Evolutionary conservation across 768 basidiomycete species (phyloP), one percentile per base, ranked within the genome.

Genomic region (Lyophyllum shimeji): DNA sequence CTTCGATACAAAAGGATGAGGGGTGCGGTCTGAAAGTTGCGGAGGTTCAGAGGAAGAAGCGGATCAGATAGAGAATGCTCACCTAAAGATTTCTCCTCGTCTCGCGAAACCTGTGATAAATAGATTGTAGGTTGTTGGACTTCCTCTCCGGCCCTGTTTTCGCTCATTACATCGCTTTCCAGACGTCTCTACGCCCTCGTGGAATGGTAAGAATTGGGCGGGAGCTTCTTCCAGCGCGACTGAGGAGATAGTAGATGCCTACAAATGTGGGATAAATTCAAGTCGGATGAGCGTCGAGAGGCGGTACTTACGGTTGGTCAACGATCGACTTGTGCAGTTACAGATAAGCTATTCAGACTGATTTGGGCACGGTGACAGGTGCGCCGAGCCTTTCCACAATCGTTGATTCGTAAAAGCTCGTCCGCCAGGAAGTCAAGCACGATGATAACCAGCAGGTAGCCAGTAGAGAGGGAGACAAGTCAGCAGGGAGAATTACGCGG

Each of bases 81-180:
- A 71, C 73, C 71, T 53, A 71, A 52, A 20, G 73, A 69, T 61
- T 74, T 75, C 61, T 70, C 70, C 46, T 65, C 60, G 53, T 70
- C 69, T 39, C 63, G 56, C 21, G 66, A 51, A 46, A 62, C 50
- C 51, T 67, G 69, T 46, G 63, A 61, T 45, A 48, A 57, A 51
- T 63, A 66, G 47, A 67, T 50, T 34, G 64, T 57, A 51, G 65
- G 60, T 56, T 50, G 43, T 44, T 59, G 54, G 60, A 59, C 55
- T 67, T 31, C 71, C 62, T 71, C 70, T 58, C 67, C 68, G 33
- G 61, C 58, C 39, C 67, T 62, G 48, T 65, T 61, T 50, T 65
- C 65, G 60, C 61, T 67, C 73, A 74, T 75, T 57, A 70, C 74
- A 74, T 74, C 67, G 68, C 67, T 70, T 57, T 68, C 60, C 61